Percentiles rank a stretch among this genome's conserved stretches.
Evolutionary conservation across 108 stramenopile species (phyloP).

Genomic region (Seminavis robusta): DNA sequence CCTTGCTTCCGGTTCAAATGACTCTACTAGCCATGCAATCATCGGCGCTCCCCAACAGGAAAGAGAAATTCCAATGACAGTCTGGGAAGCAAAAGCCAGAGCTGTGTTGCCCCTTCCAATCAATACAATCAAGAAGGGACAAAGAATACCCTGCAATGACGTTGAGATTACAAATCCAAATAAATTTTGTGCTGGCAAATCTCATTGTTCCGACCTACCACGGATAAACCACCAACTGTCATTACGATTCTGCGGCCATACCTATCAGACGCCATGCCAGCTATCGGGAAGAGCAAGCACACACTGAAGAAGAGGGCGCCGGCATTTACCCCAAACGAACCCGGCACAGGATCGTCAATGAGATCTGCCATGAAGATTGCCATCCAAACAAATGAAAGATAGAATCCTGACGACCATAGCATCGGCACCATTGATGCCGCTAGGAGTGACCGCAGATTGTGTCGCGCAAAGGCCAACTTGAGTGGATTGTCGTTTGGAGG

Average conservation of each 20-base stretch:
- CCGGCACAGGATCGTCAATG: slow-evolving; percentile 52
- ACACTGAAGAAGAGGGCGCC: slow-evolving; percentile 32
- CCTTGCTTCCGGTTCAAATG: slow-evolving; percentile 54
- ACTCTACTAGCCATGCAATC: slow-evolving; percentile 77
- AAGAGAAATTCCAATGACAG: slow-evolving; percentile 41
- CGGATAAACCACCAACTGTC: slow-evolving; percentile 44
- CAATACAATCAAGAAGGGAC: slow-evolving; percentile 32
- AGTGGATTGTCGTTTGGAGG: slow-evolving; percentile 54
- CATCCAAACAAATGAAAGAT: slow-evolving; percentile 76
- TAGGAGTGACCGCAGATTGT: slow-evolving; percentile 45
- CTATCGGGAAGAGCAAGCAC: slow-evolving; percentile 49
- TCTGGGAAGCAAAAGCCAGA: slow-evolving; percentile 49
- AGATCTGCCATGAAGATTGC: slow-evolving; percentile 61
- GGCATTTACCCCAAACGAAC: slow-evolving; percentile 61
- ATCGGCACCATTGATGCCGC: slow-evolving; percentile 52
- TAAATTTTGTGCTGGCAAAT: no score
- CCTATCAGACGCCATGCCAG: slow-evolving; percentile 50
- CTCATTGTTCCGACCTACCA: no score
- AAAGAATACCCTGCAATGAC: no score
- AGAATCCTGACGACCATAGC: slow-evolving; percentile 63
- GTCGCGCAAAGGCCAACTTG: slow-evolving; percentile 38
- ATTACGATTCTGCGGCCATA: slow-evolving; percentile 49
- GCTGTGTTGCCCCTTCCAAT: slow-evolving; percentile 34
- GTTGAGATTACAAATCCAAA: no score
- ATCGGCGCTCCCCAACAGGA: slow-evolving; percentile 76